Percentiles rank a stretch among this genome's conserved stretches.
phyloP scores from a whole-genome alignment of 2,329 filamentous ascomycete genomes.

The Mycocentrospora acerina region DNA sequence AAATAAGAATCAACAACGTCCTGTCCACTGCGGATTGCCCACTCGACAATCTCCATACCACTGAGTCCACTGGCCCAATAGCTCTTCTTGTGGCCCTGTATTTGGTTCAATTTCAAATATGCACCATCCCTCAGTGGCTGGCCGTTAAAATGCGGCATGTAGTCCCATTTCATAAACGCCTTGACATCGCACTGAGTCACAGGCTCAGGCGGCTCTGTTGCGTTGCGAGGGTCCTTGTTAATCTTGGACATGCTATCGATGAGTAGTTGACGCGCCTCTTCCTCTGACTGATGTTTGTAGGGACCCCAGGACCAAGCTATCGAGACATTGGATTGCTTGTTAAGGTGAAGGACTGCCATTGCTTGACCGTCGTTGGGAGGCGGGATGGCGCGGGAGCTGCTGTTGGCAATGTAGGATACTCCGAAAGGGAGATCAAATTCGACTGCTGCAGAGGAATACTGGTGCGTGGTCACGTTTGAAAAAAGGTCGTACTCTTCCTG shows the following conservation, averaged over 20 bases:
- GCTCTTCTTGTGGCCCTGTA: slow-evolving; percentile 42
- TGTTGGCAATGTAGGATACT: slow-evolving; percentile 37
- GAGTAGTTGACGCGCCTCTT: slow-evolving; percentile 26
- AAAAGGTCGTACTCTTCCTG: slow-evolving; percentile 37
- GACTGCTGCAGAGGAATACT: slow-evolving; percentile 41
- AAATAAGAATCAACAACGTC: slow-evolving; percentile 40
- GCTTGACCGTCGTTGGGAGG: slow-evolving; percentile 38
- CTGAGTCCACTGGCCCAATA: slow-evolving; percentile 41
- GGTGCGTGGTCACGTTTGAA: slow-evolving; percentile 33
- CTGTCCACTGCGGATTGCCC: slow-evolving; percentile 37
- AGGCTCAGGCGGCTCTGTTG: slow-evolving; percentile 18
- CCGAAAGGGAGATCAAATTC: slow-evolving; percentile 39
- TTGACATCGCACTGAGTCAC: slow-evolving; percentile 28
- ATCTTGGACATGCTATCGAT: slow-evolving; percentile 34
- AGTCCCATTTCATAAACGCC: slow-evolving; percentile 43
- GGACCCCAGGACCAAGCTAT: slow-evolving; percentile 43
- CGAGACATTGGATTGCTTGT: slow-evolving; percentile 29
- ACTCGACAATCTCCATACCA: slow-evolving; percentile 44
- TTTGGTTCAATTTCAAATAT: slow-evolving; percentile 33
- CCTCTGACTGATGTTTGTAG: slow-evolving; percentile 33
- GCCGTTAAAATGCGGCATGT: slow-evolving; percentile 41
- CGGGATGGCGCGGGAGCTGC: slow-evolving; percentile 21
- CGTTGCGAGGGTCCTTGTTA: slow-evolving; percentile 42
- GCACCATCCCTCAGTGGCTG: slow-evolving; percentile 27
- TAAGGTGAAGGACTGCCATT: slow-evolving; percentile 38